Conservation (phyloP, 305 asterid genomes). For the Rubia tinctorum region DNA sequence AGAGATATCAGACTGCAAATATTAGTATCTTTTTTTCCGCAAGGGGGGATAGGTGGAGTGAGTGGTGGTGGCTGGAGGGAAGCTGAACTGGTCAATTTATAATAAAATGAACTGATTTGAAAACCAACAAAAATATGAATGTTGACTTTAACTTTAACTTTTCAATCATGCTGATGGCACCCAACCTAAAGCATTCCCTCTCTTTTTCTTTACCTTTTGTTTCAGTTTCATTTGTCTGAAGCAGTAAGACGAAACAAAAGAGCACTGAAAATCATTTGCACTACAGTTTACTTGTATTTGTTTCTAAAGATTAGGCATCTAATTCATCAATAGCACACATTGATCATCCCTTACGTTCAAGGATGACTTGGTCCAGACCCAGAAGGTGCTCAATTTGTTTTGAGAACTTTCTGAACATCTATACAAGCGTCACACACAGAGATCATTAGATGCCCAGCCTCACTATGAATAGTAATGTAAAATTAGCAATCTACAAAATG, state of each 20-base stretch:
- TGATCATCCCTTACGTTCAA: neutral
- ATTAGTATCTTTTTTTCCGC: neutral
- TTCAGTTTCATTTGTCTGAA: neutral
- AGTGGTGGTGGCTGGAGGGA: no score
- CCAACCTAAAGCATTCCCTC: neutral
- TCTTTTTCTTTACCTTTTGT: neutral
- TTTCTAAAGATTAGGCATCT: neutral
- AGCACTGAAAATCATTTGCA: neutral
- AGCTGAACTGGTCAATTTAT: neutral
- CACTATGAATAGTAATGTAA: neutral
- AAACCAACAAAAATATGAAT: neutral
- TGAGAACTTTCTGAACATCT: neutral
- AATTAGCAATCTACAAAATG: neutral
- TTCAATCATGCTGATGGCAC: neutral
- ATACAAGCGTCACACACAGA: neutral
- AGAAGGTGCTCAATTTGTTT: neutral
- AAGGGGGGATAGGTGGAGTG: neutral
- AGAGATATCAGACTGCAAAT: neutral
- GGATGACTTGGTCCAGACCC: neutral
- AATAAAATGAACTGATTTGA: neutral
- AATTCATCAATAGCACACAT: neutral
- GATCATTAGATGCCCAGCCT: neutral
- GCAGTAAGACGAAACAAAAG: neutral
- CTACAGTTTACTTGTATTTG: neutral
- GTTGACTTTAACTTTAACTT: neutral